Evolutionary conservation across 176 grass and related monocot species (phyloP).

Genomic region (sorghum (Sorghum bicolor)): Sorghum_bicolor_NCBIv3 NC_012873.2:4821501-4822000

Average conservation of each 20-base stretch:
- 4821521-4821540: conserved; percentile 21
- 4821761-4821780: conserved; percentile 86
- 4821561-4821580: conserved; percentile 7
- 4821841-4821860: conserved; percentile 92
- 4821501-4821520: background rate
- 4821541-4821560: conserved; percentile 43
- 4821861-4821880: conserved; percentile 82
- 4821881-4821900: conserved; percentile 85
- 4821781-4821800: conserved; percentile 69
- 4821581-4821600: background rate
- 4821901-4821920: conserved; percentile 45
- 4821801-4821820: conserved; percentile 75
- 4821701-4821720: conserved; percentile 62
- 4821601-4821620: conserved; percentile 27
- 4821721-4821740: conserved; percentile 49
- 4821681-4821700: conserved; percentile 72
- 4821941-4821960: conserved; percentile 62
- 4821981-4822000: conserved; percentile 83
- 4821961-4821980: conserved; percentile 55
- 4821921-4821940: conserved; percentile 75
- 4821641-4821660: conserved; percentile 12
- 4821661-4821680: conserved; percentile 24
- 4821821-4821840: conserved; percentile 72
- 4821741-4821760: conserved; percentile 59
- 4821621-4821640: conserved; percentile 17